A percentile compares a stretch with the other conserved stretches of the same genome.
Conservation (phyloP, 2,329 filamentous ascomycete species). For the Nannizziopsis barbatae region DNA sequence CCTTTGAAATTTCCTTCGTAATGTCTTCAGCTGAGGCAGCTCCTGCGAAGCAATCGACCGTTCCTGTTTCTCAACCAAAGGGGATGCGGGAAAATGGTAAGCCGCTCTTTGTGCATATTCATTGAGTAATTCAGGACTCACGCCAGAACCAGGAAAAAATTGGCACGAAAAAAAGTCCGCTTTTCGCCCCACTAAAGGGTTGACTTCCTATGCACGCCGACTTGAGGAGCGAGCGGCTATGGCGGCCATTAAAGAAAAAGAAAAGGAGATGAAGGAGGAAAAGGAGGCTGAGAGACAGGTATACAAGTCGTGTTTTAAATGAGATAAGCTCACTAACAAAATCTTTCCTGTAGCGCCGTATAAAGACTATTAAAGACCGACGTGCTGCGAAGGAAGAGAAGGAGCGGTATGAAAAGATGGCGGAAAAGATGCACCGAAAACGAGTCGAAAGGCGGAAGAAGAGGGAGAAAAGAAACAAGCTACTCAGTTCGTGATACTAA, state of each 20-base stretch:
- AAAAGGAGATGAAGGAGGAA: constrained; percentile 92
- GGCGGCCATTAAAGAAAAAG: constrained; percentile 75
- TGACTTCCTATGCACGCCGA: constrained; percentile 69
- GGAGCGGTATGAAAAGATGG: constrained; percentile 84
- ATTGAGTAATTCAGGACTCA: neutral
- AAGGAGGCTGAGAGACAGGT: constrained; percentile 84
- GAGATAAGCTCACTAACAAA: constrained; percentile 10
- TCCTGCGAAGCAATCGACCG: neutral
- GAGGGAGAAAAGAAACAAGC: constrained; percentile 76
- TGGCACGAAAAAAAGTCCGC: constrained; percentile 78
- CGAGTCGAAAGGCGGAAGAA: constrained; percentile 84
- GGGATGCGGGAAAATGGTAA: constrained; percentile 79
- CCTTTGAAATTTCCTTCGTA: no score
- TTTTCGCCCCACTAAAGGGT: constrained; percentile 69
- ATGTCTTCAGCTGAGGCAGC: constrained; percentile 24
- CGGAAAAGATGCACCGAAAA: constrained; percentile 96
- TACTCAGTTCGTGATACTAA: constrained; percentile 31
- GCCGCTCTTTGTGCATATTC: constrained; percentile 12
- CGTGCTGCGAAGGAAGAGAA: constrained; percentile 83
- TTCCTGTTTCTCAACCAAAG: constrained; percentile 23
- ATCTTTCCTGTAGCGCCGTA: constrained; percentile 48
- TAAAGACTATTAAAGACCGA: constrained; percentile 73
- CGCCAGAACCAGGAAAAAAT: constrained; percentile 62
- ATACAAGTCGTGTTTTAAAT: constrained; percentile 22
- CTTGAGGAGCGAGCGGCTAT: constrained; percentile 57